Percentiles rank a stretch among this genome's conserved stretches.
Evolutionary conservation across 2,329 filamentous ascomycete genomes (phyloP).

Genomic region (Beauveria medogensis): DNA sequence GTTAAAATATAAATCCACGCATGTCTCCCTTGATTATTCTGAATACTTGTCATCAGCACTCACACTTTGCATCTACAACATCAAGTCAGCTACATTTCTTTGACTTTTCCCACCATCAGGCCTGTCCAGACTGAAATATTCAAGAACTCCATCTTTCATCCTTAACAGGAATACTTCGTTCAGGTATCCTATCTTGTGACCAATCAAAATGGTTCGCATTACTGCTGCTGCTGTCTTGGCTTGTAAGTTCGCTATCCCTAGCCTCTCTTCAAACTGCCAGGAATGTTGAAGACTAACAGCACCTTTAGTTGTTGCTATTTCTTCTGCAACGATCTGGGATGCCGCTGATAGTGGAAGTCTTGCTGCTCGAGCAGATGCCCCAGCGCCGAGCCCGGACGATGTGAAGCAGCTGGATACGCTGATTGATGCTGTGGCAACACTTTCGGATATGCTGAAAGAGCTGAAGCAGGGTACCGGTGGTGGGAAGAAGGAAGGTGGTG

Average conservation of each 20-base stretch:
- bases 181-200: neutral
- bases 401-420: neutral
- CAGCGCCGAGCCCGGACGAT: neutral
- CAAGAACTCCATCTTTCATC: rapidly evolving
- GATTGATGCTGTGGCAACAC: neutral
- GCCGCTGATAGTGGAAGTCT: neutral
- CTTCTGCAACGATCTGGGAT: neutral
- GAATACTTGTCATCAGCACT: neutral
- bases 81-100: neutral
- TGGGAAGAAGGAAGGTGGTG: neutral
- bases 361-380: neutral
- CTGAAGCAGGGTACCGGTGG: neutral
- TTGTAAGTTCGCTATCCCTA: neutral
- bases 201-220: neutral
- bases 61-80: neutral
- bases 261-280: neutral
- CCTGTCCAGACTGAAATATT: neutral
- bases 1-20: neutral
- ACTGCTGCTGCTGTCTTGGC: neutral
- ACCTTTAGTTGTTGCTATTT: neutral
- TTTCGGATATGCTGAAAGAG: neutral
- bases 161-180: neutral
- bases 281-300: neutral
- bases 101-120: neutral
- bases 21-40: neutral